Base-by-base conservation (phyloP, 2,329 filamentous ascomycete species). In the Neocatenulostroma microsporum region DNA sequence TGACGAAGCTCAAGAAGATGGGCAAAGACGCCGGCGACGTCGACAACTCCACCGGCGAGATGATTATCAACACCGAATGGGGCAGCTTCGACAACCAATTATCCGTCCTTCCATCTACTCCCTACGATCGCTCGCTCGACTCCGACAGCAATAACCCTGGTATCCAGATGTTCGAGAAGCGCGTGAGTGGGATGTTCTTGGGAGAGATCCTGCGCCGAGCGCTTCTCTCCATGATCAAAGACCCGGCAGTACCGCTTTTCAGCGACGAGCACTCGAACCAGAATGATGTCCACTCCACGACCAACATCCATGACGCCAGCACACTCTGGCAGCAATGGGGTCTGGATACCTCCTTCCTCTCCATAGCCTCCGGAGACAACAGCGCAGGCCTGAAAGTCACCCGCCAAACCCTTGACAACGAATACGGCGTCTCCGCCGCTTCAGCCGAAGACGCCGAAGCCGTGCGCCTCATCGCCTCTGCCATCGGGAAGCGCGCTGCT, bases 41-140 rank as follows among this genome's bases (percentile, higher is more conserved):
- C 50, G 86, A 95, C 62, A 70, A 70, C 32, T 78, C 78, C 7
- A 93, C 88, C 0, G 87, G 88, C 35, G 78, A 93, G 51, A 98
- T 98, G 91, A 86, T 98, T 40, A 76, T 98, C 65, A 98, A 98
- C 66, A 89, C 84, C 1, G 91, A 98, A 66, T 98, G 91, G 91
- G 91, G 91, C 44, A 94, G 86, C 39, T 98, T 98, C 55, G 91
- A 98, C 65, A 96, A 96, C 66, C 76, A 83, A 51, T 77, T 96
- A 47, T 84, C 81, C 50, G 83, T 94, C 14, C 72, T 98, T 26
- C 91, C 89, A 30, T 82, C 79, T 53, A 96, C 89, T 0, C 68
- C 76, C 0, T 96, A 86, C 66, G 91, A 98, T 58, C 66, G 70
- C 33, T 73, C 78, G 39, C 72, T 98, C 17, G 89, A 98, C 62